Conservation (phyloP, 192 early-diverging fungal species). For the Coemansia asiatica region DNA sequence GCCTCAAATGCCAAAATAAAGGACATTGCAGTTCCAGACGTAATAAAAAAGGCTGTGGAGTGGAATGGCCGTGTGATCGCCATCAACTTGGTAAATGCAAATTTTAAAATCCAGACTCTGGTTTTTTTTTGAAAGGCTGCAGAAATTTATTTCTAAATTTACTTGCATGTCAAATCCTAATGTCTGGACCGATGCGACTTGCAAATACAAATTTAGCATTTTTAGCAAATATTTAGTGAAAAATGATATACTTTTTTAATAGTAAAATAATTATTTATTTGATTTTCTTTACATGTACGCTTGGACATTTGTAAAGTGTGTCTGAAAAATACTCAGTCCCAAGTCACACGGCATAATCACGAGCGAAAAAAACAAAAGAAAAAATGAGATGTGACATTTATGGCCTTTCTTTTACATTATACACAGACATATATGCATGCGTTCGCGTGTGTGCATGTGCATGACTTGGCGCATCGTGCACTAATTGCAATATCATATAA, state of each 20-base stretch:
- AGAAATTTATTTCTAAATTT: background rate
- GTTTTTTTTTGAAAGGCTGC: background rate
- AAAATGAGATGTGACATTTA: background rate
- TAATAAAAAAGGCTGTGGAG: constrained; percentile 1
- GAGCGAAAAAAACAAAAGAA: background rate
- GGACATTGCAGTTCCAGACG: constrained; percentile 4
- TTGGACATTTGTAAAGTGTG: background rate
- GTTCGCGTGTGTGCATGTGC: background rate
- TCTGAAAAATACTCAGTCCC: background rate
- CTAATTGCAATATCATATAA: background rate
- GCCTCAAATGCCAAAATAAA: constrained; percentile 5
- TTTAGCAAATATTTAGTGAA: no score
- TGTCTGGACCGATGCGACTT: no score
- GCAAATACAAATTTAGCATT: no score
- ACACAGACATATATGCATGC: background rate
- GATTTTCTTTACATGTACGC: background rate
- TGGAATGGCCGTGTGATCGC: constrained; percentile 2
- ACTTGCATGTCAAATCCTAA: no score
- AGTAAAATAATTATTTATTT: background rate
- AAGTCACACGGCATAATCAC: background rate
- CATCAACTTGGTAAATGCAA: background rate
- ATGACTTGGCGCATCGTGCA: background rate
- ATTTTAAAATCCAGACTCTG: constrained; percentile 5
- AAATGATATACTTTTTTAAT: background rate
- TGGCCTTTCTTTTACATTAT: background rate